Conservation (phyloP, 1,284 basidiomycete species). For the Binderoboletus segoi region DNA sequence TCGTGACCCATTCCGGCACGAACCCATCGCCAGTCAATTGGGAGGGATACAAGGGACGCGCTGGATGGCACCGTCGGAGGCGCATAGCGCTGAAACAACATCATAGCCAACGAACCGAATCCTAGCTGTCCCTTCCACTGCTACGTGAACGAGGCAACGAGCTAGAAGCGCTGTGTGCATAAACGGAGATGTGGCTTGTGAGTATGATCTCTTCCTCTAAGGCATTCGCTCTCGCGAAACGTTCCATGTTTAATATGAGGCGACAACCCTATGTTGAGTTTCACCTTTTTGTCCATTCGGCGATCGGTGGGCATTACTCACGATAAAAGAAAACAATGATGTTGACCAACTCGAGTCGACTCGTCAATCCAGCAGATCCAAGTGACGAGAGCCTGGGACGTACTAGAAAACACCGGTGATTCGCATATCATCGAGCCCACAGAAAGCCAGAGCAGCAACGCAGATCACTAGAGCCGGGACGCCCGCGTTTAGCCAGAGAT, state of each 20-base stretch:
- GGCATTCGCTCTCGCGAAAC: conserved; percentile 9
- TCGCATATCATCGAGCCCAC: conserved; percentile 5
- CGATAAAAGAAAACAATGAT: conserved; percentile 12
- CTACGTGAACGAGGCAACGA: no score
- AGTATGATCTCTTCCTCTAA: conserved; percentile 13
- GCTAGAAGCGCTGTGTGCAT: neutral
- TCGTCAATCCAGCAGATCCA: neutral
- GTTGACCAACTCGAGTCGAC: conserved; percentile 11
- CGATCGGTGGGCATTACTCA: conserved; percentile 7
- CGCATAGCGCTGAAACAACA: no score
- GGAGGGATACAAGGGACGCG: no score
- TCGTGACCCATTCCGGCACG: no score
- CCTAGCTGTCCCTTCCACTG: neutral
- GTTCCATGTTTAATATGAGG: conserved; percentile 23
- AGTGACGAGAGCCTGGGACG: neutral
- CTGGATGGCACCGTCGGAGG: no score
- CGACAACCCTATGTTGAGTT: conserved; percentile 16
- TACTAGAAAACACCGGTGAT: conserved; percentile 10
- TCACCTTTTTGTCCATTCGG: neutral
- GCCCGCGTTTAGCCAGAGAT: neutral
- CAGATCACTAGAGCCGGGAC: neutral
- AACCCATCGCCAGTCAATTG: no score
- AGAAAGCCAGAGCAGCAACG: neutral
- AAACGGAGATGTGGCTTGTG: conserved; percentile 18
- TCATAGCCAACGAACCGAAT: neutral